Base-by-base conservation (phyloP, 1,284 basidiomycete genomes). In the Coniferiporia weirii region DNA sequence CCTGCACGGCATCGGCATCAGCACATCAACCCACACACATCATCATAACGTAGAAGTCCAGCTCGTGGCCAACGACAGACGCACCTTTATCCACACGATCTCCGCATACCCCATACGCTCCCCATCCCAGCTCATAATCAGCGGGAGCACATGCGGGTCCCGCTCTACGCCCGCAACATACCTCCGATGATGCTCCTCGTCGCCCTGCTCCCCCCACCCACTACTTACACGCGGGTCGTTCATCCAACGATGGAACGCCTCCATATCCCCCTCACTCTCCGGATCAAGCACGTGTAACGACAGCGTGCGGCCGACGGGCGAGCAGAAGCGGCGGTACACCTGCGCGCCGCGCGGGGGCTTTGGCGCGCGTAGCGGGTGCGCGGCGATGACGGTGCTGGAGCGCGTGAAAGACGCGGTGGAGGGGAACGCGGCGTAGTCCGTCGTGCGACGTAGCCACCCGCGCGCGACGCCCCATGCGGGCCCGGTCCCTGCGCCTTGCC, bases 31-130 rank as follows among this genome's bases (percentile, higher is more conserved):
- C 27, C 20, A 55, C 45, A 55, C 27, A 27, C 43, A 62, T 63
- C 43, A 62, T 63, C 9, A 62, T 63, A 49, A 67, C 64, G 46
- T 66, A 64, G 1, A 65, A 59, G 1, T 27, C 27, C 2, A 27
- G 5, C 27, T 5, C 27, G 27, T 27, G 27, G 27, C 27, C 27
- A 61, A 60, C 56, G 68, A 61, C 1, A 65, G 64, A 54, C 71
- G 67, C 59, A 78, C 77, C 71, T 79, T 83, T 54, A 76, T 69
- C 72, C 79, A 84, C 13, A 75, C 75, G 22, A 81, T 60, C 67
- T 84, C 83, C 13, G 70, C 65, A 57, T 84, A 84, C 1, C 80
- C 81, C 67, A 81, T 81, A 49, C 75, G 67, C 65, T 81, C 78
- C 1, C 77, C 79, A 58, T 82, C 75, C 79, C 79, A 81, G 63